These are phyloP conservation scores for Fusarium setosum DNA, from an alignment of 2,329 filamentous ascomycete genomes.

Conservation along the genomic window DNA sequence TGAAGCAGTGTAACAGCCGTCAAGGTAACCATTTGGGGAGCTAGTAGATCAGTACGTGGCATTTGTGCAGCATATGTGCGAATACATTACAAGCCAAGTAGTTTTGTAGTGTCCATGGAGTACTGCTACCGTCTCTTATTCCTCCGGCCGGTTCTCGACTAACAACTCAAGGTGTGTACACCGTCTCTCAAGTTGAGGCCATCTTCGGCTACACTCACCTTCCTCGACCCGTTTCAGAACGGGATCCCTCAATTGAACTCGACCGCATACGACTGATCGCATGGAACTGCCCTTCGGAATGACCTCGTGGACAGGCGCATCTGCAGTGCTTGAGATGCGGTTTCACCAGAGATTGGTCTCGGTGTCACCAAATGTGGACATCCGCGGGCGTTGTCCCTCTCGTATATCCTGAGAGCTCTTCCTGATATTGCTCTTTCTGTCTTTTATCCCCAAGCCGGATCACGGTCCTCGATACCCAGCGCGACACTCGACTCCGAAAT, in stretches of 20 bases:
- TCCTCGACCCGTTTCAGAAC: background rate
- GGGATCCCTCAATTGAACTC: background rate
- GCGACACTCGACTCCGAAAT: conserved; percentile 17
- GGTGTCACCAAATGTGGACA: conserved; percentile 15
- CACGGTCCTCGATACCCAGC: background rate
- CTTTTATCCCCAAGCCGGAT: background rate
- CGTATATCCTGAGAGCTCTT: conserved; percentile 12
- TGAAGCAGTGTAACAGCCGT: background rate
- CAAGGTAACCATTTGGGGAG: background rate
- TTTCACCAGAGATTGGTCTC: background rate
- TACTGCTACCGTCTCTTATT: too few species aligned
- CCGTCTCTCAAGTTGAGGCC: background rate
- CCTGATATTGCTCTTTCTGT: background rate
- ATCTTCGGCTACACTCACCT: conserved; percentile 32
- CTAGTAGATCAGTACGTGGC: too few species aligned
- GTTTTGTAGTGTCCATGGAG: too few species aligned
- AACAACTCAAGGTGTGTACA: background rate
- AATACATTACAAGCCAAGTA: too few species aligned
- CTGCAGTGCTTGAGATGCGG: background rate
- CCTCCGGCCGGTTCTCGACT: background rate
- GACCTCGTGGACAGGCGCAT: background rate
- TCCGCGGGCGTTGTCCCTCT: background rate
- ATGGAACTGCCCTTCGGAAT: conserved; percentile 21
- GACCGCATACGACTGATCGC: conserved; percentile 19
- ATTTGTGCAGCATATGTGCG: too few species aligned